These are phyloP conservation scores for Gossypium lobatum DNA, from an alignment of 441 rosid genomes.

Conservation along the genomic window DNA sequence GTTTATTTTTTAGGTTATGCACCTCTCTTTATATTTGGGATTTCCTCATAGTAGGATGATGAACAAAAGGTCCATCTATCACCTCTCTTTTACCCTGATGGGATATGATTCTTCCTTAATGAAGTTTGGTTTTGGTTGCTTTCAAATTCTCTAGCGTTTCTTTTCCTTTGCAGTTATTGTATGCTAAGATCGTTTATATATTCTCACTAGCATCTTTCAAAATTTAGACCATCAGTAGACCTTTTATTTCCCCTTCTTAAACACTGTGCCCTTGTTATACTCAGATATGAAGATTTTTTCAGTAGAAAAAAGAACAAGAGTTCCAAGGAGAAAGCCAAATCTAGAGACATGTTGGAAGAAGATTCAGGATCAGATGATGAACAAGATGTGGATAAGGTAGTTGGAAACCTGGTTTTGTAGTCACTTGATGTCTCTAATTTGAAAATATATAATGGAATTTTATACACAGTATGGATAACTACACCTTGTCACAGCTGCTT, in stretches of 20 bases:
- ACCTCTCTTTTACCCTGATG: background rate
- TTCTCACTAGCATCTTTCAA: background rate
- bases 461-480: background rate
- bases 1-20: background rate
- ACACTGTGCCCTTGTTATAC: conserved; percentile 6
- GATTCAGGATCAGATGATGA: conserved; percentile 35
- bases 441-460: background rate
- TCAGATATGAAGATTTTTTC: conserved; percentile 80
- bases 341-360: conserved; percentile 25
- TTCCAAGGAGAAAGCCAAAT: conserved; percentile 27
- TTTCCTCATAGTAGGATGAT: background rate
- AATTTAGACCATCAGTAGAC: background rate
- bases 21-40: background rate
- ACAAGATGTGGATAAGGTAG: conserved; percentile 26
- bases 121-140: background rate
- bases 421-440: background rate
- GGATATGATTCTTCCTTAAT: background rate
- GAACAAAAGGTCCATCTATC: background rate
- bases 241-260: conserved; percentile 5
- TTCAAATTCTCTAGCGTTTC: background rate
- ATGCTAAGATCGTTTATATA: background rate
- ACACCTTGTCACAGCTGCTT: background rate
- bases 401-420: conserved; percentile 28
- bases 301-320: conserved; percentile 40
- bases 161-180: conserved; percentile 5